phyloP scores from a whole-genome alignment of 192 early-diverging fungal species.

The Piromyces finnis region DNA sequence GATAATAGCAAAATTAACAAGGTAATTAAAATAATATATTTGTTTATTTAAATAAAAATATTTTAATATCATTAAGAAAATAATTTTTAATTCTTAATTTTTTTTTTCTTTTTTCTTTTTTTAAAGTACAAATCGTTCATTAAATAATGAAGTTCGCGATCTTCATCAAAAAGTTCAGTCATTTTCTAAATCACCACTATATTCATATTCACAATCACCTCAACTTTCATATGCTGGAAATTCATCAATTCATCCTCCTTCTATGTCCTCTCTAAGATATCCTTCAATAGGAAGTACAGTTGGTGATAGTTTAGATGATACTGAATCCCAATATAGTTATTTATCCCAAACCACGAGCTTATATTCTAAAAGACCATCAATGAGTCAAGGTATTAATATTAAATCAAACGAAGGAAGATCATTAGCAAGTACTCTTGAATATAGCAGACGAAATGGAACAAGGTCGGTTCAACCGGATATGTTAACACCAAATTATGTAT shows the following conservation, averaged over 20 bases:
- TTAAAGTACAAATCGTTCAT: neutral
- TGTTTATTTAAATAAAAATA: no score
- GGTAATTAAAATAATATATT: neutral
- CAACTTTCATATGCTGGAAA: neutral
- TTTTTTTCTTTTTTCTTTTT: neutral
- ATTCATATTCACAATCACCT: neutral
- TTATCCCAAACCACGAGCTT: neutral
- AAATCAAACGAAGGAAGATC: neutral
- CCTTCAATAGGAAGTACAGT: neutral
- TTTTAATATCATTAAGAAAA: no score
- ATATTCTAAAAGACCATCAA: neutral
- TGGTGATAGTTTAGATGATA: neutral
- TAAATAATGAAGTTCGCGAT: neutral
- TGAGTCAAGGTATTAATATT: neutral
- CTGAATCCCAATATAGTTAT: neutral
- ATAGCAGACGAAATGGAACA: neutral
- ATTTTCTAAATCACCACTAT: neutral
- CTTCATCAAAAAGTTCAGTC: neutral
- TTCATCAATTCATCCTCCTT: neutral
- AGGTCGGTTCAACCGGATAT: neutral
- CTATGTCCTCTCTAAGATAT: neutral
- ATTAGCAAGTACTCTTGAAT: neutral
- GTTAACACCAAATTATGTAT: neutral
- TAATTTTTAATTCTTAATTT: no score
- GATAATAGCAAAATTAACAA: neutral